These are phyloP conservation scores for Asterophora parasitica DNA, from an alignment of 768 basidiomycete genomes.

Conservation along the genomic window DNA sequence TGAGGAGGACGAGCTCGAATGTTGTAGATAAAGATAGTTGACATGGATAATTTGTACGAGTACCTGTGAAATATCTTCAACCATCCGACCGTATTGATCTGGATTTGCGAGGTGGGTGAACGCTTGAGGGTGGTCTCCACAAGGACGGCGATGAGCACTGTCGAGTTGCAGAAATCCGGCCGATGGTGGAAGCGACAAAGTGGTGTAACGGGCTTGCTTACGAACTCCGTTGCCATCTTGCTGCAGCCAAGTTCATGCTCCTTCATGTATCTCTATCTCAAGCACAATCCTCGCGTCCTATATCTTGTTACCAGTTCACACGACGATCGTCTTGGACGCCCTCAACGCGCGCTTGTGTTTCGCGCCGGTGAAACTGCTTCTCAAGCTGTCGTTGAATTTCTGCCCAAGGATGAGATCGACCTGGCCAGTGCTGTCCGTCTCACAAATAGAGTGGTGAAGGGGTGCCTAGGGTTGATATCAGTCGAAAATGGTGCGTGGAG, in stretches of 20 bases:
- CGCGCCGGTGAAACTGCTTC: constrained; percentile 50
- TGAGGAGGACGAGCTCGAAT: constrained; percentile 24
- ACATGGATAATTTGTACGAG: background rate
- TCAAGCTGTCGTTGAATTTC: constrained; percentile 84
- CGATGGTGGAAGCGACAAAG: too few species aligned
- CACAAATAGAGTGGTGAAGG: constrained; percentile 70
- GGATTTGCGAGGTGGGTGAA: too few species aligned
- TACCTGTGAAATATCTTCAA: too few species aligned
- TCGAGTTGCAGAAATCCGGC: too few species aligned
- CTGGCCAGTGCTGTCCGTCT: constrained; percentile 57
- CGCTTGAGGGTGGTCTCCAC: too few species aligned
- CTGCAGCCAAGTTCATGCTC: too few species aligned
- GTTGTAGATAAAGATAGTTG: constrained; percentile 11
- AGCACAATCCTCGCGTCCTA: constrained; percentile 61
- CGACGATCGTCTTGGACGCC: constrained; percentile 58
- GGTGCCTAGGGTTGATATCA: constrained; percentile 79
- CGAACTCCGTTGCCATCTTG: background rate
- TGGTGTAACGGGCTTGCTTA: background rate
- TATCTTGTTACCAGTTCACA: constrained; percentile 69
- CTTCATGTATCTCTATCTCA: constrained; percentile 71
- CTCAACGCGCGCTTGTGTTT: constrained; percentile 65
- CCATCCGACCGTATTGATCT: too few species aligned
- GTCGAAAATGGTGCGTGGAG: constrained; percentile 57
- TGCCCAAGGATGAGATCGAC: constrained; percentile 70
- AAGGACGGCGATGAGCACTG: too few species aligned